Percentiles rank a stretch among this genome's conserved stretches.
phyloP scores from a whole-genome alignment of 768 basidiomycete species.

The Grammothele lineata region DNA sequence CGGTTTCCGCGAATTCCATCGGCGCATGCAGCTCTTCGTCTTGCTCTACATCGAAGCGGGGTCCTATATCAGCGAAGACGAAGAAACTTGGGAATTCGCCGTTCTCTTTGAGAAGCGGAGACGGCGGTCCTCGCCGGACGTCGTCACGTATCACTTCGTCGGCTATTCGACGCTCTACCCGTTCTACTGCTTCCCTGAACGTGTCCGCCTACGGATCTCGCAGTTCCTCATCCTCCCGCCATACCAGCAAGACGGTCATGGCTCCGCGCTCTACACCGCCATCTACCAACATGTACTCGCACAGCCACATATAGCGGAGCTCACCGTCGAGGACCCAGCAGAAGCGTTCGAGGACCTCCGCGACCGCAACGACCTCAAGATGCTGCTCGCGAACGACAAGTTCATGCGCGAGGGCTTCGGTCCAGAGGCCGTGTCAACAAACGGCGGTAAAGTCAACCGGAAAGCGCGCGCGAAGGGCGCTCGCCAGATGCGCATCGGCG shows the following conservation, averaged over 20 bases:
- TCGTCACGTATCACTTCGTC: constrained; percentile 80
- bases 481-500: constrained; percentile 8
- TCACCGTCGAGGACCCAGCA: constrained; percentile 96
- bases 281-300: constrained; percentile 75
- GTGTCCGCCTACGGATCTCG: constrained; percentile 83
- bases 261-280: constrained; percentile 84
- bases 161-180: constrained; percentile 94
- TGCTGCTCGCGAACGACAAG: constrained; percentile 58
- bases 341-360: constrained; percentile 97
- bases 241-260: constrained; percentile 86
- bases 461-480: constrained; percentile 6
- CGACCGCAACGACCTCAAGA: constrained; percentile 85
- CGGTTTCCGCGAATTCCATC: constrained; percentile 89
- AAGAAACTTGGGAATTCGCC: constrained; percentile 91
- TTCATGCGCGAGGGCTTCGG: constrained; percentile 76
- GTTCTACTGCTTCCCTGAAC: constrained; percentile 95
- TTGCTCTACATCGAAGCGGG: constrained; percentile 94
- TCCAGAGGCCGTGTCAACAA: constrained; percentile 22
- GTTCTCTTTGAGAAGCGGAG: constrained; percentile 87
- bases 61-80: constrained; percentile 90
- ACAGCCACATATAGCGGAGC: constrained; percentile 71
- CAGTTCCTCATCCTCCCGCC: constrained; percentile 94
- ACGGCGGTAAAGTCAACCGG: constrained; percentile 11
- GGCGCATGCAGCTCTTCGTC: constrained; percentile 91
- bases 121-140: constrained; percentile 44